Conservation (phyloP, 1,284 basidiomycete species). For the Irpex rosettiformis region DNA sequence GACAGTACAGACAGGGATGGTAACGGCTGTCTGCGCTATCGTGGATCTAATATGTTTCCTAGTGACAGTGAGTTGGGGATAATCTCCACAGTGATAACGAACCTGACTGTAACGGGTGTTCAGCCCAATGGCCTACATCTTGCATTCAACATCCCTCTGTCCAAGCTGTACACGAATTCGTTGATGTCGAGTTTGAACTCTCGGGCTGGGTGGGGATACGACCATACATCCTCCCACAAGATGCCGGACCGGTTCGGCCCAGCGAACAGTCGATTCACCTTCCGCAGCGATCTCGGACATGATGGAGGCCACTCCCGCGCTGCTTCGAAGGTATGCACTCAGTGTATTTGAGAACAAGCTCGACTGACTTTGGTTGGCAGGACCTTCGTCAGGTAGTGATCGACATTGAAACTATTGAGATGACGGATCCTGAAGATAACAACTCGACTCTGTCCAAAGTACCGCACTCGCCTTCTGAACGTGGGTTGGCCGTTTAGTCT, state of each 20-base stretch:
- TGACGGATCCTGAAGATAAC: neutral
- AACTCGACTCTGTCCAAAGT: neutral
- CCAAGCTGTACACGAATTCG: slow-evolving; percentile 31
- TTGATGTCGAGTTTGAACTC: slow-evolving; percentile 31
- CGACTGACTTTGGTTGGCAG: neutral
- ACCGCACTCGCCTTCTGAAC: neutral
- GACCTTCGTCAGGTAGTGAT: neutral
- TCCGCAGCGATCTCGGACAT: neutral
- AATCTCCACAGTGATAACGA: neutral
- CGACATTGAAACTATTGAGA: neutral
- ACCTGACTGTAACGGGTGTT: slow-evolving; percentile 6
- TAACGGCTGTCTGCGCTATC: slow-evolving; percentile 30
- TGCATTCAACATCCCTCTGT: slow-evolving; percentile 27
- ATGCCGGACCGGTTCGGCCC: neutral
- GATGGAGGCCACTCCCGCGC: neutral
- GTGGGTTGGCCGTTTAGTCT: neutral
- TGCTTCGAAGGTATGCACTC: neutral
- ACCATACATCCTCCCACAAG: neutral
- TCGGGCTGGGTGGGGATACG: slow-evolving; percentile 26
- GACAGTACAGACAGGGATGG: slow-evolving; percentile 31
- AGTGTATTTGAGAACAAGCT: neutral
- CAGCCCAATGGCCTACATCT: neutral
- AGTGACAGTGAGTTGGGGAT: slow-evolving; percentile 16
- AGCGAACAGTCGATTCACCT: neutral
- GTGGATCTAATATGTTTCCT: slow-evolving; percentile 29